Conservation (phyloP, 352 stramenopile species). For the Thalassiosira exigua region DNA sequence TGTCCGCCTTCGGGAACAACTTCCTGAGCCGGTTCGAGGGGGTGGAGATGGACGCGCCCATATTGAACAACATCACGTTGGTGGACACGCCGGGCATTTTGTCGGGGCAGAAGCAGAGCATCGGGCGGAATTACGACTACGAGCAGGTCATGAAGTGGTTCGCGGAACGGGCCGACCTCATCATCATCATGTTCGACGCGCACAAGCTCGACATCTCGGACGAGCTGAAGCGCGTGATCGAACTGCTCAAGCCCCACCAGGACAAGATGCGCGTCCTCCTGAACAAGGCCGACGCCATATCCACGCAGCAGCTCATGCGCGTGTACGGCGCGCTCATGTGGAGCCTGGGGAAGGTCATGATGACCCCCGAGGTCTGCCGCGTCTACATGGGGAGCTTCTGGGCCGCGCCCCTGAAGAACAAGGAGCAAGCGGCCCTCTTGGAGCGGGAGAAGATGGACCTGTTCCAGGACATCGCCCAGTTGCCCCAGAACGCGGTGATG, state of each 20-base stretch:
- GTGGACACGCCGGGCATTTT: conserved; percentile 98
- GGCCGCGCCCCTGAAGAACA: conserved; percentile 88
- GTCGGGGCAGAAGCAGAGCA: conserved; percentile 96
- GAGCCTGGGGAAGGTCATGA: conserved; percentile 96
- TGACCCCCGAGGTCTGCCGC: conserved; percentile 97
- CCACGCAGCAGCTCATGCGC: conserved; percentile 94
- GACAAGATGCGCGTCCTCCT: conserved; percentile 97
- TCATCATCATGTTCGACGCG: conserved; percentile 98
- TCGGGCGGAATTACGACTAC: conserved; percentile 97
- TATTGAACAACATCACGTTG: conserved; percentile 95
- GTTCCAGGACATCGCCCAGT: conserved; percentile 92
- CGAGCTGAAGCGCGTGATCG: conserved; percentile 96
- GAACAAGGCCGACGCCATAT: conserved; percentile 98
- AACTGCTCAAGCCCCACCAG: conserved; percentile 93
- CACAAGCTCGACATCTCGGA: conserved; percentile 99
- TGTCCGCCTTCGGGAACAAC: conserved; percentile 93
- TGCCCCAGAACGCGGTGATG: conserved; percentile 95
- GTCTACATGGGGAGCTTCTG: conserved; percentile 99
- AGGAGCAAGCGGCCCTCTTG: conserved; percentile 89
- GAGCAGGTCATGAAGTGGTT: conserved; percentile 89
- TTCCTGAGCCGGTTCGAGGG: conserved; percentile 95
- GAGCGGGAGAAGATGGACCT: conserved; percentile 96
- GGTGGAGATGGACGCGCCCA: conserved; percentile 87
- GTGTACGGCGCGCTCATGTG: conserved; percentile 97
- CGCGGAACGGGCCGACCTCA: conserved; percentile 95